phyloP scores from a whole-genome alignment of 352 stramenopile species.

The Pythium aquatile region DNA sequence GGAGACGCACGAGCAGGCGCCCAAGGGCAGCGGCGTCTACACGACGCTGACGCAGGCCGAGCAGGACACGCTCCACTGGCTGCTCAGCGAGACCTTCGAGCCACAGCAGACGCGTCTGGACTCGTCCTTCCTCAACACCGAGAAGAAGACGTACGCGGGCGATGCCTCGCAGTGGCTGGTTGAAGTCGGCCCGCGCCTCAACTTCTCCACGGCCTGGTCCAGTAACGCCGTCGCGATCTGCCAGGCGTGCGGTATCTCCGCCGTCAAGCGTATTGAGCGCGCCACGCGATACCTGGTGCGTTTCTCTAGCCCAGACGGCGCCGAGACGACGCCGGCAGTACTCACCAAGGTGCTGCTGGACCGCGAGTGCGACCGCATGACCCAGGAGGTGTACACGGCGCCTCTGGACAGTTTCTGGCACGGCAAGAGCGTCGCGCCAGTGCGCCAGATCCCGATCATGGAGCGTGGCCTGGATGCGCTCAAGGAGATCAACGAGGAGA shows the following conservation, averaged over 20 bases:
- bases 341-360: constrained; percentile 50
- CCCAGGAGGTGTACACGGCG: constrained; percentile 93
- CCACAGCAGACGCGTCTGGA: constrained; percentile 67
- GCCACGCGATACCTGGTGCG: constrained; percentile 90
- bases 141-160: constrained; percentile 16
- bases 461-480: constrained; percentile 92
- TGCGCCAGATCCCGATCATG: constrained; percentile 95
- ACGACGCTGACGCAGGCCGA: constrained; percentile 47
- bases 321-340: constrained; percentile 48
- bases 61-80: constrained; percentile 89
- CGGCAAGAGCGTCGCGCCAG: constrained; percentile 72
- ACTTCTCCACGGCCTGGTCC: constrained; percentile 98
- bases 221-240: constrained; percentile 98
- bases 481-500: constrained; percentile 94
- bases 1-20: constrained; percentile 49
- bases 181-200: constrained; percentile 98
- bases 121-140: constrained; percentile 52
- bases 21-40: constrained; percentile 23
- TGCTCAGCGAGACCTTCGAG: constrained; percentile 97
- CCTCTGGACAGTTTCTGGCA: constrained; percentile 92
- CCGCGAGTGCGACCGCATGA: constrained; percentile 95
- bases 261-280: constrained; percentile 93
- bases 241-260: constrained; percentile 88
- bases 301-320: constrained; percentile 36
- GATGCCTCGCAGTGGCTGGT: constrained; percentile 66